A percentile compares a stretch with the other conserved stretches of the same genome.
These are phyloP conservation scores for Colletotrichum costaricense DNA, from an alignment of 2,329 filamentous ascomycete genomes.

Conservation along the genomic window DNA sequence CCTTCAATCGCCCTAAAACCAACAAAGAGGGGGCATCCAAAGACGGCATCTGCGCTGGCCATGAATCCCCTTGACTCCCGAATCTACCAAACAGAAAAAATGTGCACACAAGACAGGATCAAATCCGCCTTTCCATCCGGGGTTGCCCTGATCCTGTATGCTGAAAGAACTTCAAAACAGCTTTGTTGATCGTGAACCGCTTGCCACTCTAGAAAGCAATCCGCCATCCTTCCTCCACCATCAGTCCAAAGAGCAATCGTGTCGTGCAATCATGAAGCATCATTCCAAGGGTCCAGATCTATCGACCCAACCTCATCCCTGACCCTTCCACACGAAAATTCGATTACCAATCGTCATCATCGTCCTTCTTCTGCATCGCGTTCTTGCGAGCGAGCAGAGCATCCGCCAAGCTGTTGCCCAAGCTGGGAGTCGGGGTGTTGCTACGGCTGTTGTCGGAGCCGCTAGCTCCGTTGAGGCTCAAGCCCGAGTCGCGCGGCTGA, in stretches of 20 bases:
- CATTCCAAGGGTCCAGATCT: constrained; percentile 30
- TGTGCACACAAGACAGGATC: constrained; percentile 27
- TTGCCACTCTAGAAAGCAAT: constrained; percentile 20
- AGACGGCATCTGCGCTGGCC: constrained; percentile 24
- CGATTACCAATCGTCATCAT: constrained; percentile 76
- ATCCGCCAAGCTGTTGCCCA: constrained; percentile 81
- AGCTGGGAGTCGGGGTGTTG: constrained; percentile 76
- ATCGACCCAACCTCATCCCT: constrained; percentile 28
- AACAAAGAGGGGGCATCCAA: constrained; percentile 33
- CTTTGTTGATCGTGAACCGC: constrained; percentile 24
- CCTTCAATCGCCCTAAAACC: constrained; percentile 24
- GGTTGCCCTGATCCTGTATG: constrained; percentile 37
- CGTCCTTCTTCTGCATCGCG: constrained; percentile 77
- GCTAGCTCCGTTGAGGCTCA: constrained; percentile 69
- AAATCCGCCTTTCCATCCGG: constrained; percentile 25
- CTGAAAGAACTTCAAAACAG: constrained; percentile 30
- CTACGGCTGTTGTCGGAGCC: constrained; percentile 73
- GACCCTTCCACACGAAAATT: constrained; percentile 24
- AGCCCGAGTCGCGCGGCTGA: constrained; percentile 76
- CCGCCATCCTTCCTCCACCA: constrained; percentile 25
- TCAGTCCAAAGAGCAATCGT: constrained; percentile 32
- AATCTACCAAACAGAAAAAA: constrained; percentile 29
- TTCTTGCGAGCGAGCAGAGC: constrained; percentile 81
- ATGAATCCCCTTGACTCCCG: constrained; percentile 29
- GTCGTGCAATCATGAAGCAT: constrained; percentile 37